Evolutionary conservation across 2,329 filamentous ascomycete species (phyloP).

Genomic region (Zasmidium cellare): DNA sequence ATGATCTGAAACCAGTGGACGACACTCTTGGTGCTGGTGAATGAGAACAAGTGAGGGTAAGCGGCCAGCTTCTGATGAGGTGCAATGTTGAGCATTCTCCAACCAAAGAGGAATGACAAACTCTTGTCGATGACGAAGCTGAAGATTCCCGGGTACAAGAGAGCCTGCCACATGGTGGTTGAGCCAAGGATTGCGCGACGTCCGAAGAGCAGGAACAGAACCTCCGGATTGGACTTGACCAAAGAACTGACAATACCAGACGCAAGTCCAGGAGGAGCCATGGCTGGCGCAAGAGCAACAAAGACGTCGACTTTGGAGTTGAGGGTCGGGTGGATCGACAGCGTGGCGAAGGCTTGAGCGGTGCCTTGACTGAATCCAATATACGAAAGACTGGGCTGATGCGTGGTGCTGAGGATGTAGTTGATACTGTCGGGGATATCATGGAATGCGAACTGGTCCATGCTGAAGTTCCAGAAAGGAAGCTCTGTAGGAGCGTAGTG

Average conservation of each 20-base stretch:
- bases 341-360: slow-evolving; percentile 89
- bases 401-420: slow-evolving; percentile 84
- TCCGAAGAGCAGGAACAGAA: slow-evolving; percentile 90
- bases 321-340: slow-evolving; percentile 87
- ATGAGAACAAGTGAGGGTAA: slow-evolving; percentile 94
- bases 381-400: slow-evolving; percentile 83
- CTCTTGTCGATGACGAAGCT: slow-evolving; percentile 81
- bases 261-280: slow-evolving; percentile 88
- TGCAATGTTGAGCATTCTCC: slow-evolving; percentile 82
- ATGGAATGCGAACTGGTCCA: slow-evolving; percentile 96
- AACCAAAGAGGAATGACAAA: slow-evolving; percentile 82
- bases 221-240: slow-evolving; percentile 88
- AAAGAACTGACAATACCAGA: slow-evolving; percentile 91
- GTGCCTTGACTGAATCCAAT: slow-evolving; percentile 97
- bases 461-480: slow-evolving; percentile 95
- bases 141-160: slow-evolving; percentile 93
- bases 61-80: slow-evolving; percentile 88
- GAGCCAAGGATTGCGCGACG: slow-evolving; percentile 87
- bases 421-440: slow-evolving; percentile 94
- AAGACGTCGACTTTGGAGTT: slow-evolving; percentile 96
- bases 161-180: slow-evolving; percentile 94
- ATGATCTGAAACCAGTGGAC: slow-evolving; percentile 99
- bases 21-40: slow-evolving; percentile 93
- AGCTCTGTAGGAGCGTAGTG: slow-evolving; percentile 70
- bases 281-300: slow-evolving; percentile 91